Conservation (phyloP, 306 rosid species). For the Purshia tridentata region DNA sequence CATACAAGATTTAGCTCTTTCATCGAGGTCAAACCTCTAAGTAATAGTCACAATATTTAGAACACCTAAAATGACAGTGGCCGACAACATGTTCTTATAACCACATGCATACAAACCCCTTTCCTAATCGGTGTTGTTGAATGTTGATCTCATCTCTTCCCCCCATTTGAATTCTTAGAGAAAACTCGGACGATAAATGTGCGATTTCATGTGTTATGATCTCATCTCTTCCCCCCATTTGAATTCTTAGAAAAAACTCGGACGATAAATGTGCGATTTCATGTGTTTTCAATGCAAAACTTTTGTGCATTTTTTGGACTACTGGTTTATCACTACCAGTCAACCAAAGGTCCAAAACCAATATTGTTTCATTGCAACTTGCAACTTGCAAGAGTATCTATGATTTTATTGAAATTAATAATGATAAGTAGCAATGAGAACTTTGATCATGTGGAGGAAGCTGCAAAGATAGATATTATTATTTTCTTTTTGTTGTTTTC, state of each 20-base stretch:
- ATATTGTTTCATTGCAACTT: too few species aligned
- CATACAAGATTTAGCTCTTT: conserved; percentile 26
- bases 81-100: conserved; percentile 56
- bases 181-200: neutral
- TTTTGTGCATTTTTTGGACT: neutral
- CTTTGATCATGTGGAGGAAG: neutral
- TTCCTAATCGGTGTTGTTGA: conserved; percentile 2
- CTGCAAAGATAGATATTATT: neutral
- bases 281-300: neutral
- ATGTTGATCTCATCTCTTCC: neutral
- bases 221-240: neutral
- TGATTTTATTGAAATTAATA: neutral
- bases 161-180: neutral
- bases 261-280: neutral
- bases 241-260: neutral
- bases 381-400: too few species aligned
- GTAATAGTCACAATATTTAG: conserved; percentile 25
- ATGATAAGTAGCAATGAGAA: neutral
- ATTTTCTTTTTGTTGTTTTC: neutral
- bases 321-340: neutral
- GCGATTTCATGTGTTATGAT: too few species aligned
- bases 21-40: conserved; percentile 52
- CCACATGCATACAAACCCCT: conserved; percentile 42
- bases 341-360: too few species aligned
- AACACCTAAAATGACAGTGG: conserved; percentile 39